Percentiles rank a stretch among this genome's conserved stretches.
These are phyloP conservation scores for Papiliotrema fonsecae DNA, from an alignment of 1,284 basidiomycete genomes.

Conservation along the genomic window DNA sequence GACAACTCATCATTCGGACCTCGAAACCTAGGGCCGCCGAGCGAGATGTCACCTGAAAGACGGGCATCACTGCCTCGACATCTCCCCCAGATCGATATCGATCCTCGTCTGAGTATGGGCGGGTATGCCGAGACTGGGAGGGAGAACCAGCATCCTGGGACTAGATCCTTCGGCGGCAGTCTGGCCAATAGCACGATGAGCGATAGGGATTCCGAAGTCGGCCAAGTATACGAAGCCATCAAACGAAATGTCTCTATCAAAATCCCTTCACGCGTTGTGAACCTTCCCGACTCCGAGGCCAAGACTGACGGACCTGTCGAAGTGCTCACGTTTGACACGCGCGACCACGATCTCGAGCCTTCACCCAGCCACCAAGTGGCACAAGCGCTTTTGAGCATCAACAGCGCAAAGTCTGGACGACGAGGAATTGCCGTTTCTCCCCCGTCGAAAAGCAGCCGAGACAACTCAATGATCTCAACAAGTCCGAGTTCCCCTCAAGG, in stretches of 20 bases:
- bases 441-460: background rate
- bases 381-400: conserved; percentile 1
- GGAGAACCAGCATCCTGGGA: conserved; percentile 4
- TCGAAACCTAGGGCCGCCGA: background rate
- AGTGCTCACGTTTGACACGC: background rate
- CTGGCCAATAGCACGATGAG: conserved; percentile 20
- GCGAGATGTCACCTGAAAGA: background rate
- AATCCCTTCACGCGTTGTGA: conserved; percentile 16
- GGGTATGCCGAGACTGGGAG: background rate
- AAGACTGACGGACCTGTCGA: background rate
- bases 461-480: background rate
- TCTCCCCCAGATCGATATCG: conserved; percentile 3
- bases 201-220: conserved; percentile 25
- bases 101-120: background rate
- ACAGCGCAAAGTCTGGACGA: background rate
- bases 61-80: conserved; percentile 2
- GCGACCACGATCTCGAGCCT: background rate
- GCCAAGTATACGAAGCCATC: conserved; percentile 27
- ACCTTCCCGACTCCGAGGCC: background rate
- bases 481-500: background rate
- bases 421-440: background rate
- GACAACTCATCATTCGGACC: background rate
- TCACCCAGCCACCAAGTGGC: background rate
- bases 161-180: conserved; percentile 13
- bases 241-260: conserved; percentile 26